Percentiles rank a stretch among this genome's conserved stretches.
phyloP scores from a whole-genome alignment of 2,329 filamentous ascomycete species.

The Colletotrichum aenigma region DNA sequence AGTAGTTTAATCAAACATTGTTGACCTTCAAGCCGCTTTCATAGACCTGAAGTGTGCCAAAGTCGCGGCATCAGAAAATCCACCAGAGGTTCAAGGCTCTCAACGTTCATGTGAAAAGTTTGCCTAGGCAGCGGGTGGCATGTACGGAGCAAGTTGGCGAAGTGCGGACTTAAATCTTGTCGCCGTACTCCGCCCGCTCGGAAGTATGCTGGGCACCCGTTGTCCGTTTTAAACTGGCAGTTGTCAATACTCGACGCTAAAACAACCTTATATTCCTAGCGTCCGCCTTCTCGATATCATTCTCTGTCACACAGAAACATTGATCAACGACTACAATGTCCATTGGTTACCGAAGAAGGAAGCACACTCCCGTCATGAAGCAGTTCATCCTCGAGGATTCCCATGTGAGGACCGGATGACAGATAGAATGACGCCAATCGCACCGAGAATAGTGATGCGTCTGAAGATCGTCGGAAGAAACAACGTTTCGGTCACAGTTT shows the following conservation, averaged over 20 bases:
- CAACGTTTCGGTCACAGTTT: slow-evolving; percentile 3
- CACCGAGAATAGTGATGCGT: not conserved
- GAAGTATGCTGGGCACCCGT: not conserved
- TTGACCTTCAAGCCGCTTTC: not conserved
- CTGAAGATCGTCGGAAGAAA: not conserved
- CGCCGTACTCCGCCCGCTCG: not conserved
- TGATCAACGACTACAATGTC: not conserved
- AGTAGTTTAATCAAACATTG: not conserved
- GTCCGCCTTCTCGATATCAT: not conserved
- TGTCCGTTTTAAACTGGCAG: not conserved
- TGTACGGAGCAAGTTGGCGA: not conserved
- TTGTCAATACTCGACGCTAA: not conserved
- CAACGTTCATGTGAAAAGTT: not conserved
- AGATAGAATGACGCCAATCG: not conserved
- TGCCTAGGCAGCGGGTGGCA: not conserved
- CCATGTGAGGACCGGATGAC: not conserved
- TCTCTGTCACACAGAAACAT: not conserved
- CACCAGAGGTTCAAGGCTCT: not conserved
- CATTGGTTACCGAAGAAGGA: not conserved
- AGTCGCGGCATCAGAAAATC: not conserved
- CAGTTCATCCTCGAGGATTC: not conserved
- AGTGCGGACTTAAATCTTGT: not conserved
- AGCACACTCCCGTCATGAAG: not conserved
- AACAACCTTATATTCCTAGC: not conserved
- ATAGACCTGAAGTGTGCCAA: not conserved